These are phyloP conservation scores for Quercus ilex DNA, from an alignment of 306 rosid species.

Conservation along the genomic window DNA sequence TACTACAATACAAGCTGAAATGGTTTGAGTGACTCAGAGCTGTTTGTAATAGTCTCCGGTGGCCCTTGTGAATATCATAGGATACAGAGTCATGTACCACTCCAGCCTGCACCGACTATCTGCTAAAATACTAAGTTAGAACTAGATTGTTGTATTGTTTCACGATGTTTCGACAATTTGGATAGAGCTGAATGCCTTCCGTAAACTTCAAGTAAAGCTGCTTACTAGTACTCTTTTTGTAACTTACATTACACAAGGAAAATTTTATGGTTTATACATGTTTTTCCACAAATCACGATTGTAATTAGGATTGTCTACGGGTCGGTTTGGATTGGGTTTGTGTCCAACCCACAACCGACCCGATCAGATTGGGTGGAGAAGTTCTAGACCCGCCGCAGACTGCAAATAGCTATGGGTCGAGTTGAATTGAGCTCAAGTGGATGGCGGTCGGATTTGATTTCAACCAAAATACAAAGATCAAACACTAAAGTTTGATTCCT, in stretches of 20 bases:
- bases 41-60: not conserved
- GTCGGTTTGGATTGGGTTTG: no score
- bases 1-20: no score
- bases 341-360: no score
- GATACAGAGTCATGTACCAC: not conserved
- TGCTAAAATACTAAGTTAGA: not conserved
- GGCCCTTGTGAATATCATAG: not conserved
- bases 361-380: no score
- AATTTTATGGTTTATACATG: not conserved
- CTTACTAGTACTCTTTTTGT: not conserved
- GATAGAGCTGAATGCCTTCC: not conserved
- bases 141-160: not conserved
- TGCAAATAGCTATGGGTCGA: no score
- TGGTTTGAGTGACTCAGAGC: not conserved
- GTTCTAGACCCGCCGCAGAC: no score
- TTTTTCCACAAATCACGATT: not conserved
- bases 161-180: not conserved
- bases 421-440: no score
- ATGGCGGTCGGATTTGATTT: no score
- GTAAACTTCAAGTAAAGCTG: not conserved
- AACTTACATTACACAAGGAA: not conserved
- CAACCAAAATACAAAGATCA: no score
- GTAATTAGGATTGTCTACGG: no score
- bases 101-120: conserved; percentile 8
- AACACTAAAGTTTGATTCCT: no score